Evolutionary conservation across 2,329 filamentous ascomycete genomes (phyloP).

Genomic region (Helminthosporium solani): DNA sequence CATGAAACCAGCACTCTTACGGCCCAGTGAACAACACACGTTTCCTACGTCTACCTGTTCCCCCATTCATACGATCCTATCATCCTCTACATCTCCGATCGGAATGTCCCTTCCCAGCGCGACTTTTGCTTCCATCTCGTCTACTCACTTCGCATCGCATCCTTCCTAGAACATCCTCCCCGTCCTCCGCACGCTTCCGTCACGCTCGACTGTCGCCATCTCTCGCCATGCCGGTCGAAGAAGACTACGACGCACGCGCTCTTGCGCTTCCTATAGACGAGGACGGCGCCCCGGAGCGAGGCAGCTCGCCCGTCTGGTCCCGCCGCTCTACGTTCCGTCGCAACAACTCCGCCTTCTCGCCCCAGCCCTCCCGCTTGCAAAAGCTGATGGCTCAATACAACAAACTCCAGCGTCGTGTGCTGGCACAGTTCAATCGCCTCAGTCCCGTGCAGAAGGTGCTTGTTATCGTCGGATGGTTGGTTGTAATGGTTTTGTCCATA

Average conservation of each 20-base stretch:
- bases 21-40: slow-evolving; percentile 2
- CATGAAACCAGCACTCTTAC: slow-evolving; percentile 8
- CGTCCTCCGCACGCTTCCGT: slow-evolving; percentile 13
- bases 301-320: slow-evolving; percentile 54
- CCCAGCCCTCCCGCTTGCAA: slow-evolving; percentile 39
- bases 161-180: slow-evolving; percentile 5
- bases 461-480: slow-evolving; percentile 53
- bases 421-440: slow-evolving; percentile 57
- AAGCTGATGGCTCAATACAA: slow-evolving; percentile 44
- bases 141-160: slow-evolving; percentile 1
- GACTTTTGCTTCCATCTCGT: slow-evolving; percentile 2
- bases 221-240: slow-evolving; percentile 38
- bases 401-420: slow-evolving; percentile 48
- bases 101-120: slow-evolving; percentile 8
- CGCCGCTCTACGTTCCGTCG: slow-evolving; percentile 47
- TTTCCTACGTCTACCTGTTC: background rate
- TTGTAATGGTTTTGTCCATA: slow-evolving; percentile 59
- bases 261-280: slow-evolving; percentile 54
- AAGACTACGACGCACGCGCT: slow-evolving; percentile 55
- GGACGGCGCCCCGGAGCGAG: slow-evolving; percentile 46
- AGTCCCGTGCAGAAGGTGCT: slow-evolving; percentile 63
- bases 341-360: slow-evolving; percentile 38
- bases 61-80: background rate
- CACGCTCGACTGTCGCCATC: background rate
- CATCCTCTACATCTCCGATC: background rate